phyloP scores from a whole-genome alignment of 2,329 filamentous ascomycete genomes.

The Rhynchosporium agropyri region DNA sequence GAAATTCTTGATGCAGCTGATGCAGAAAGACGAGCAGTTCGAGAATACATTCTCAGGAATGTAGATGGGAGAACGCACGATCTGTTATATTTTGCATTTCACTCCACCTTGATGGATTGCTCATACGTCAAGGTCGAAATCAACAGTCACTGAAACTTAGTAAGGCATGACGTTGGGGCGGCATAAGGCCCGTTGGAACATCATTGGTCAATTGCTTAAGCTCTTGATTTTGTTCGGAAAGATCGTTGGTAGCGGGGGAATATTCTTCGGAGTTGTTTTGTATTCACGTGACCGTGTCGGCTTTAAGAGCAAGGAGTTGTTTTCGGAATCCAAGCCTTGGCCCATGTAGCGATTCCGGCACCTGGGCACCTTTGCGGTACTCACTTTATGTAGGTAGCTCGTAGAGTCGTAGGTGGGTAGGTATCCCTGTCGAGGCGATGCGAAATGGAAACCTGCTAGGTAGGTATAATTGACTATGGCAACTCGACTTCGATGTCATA shows the following conservation, averaged over 20 bases:
- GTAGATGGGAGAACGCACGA: background rate
- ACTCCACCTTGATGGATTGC: background rate
- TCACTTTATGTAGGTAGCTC: too few relatives aligned
- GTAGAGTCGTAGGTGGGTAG: too few relatives aligned
- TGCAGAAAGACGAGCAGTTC: conserved; percentile 22
- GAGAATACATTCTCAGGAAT: conserved; percentile 29
- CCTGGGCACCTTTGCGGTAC: background rate
- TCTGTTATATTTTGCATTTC: background rate
- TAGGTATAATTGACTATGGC: too few relatives aligned
- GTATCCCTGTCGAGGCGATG: too few relatives aligned
- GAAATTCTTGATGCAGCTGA: conserved; percentile 26
- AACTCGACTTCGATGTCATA: too few relatives aligned
- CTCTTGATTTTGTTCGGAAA: background rate
- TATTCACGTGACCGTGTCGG: background rate
- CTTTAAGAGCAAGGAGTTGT: background rate
- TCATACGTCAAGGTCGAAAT: conserved; percentile 9
- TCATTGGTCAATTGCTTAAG: conserved; percentile 11
- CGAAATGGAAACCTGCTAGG: too few relatives aligned
- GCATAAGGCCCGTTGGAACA: background rate
- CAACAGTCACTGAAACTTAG: background rate
- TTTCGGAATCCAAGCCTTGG: background rate
- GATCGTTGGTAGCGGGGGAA: background rate
- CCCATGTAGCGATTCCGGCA: conserved; percentile 1
- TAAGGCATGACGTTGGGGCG: conserved; percentile 5
- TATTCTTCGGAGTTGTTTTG: background rate